A percentile compares a stretch with the other conserved stretches of the same genome.
Evolutionary conservation across 2,329 filamentous ascomycete genomes (phyloP).

Genomic region (Helotiales sp.): DNA sequence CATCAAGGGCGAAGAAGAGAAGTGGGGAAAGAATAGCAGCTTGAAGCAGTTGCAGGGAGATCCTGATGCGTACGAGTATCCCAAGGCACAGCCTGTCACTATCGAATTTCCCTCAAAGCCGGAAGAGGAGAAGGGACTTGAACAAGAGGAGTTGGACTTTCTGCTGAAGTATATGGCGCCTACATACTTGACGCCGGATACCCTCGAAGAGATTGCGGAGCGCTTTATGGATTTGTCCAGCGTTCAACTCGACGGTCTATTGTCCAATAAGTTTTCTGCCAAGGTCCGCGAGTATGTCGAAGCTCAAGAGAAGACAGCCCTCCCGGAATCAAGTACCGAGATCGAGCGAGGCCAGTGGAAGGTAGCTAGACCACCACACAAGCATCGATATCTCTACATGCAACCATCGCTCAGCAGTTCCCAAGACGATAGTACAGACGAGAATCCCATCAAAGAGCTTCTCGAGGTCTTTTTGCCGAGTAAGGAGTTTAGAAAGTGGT

Average conservation of each 20-base stretch:
- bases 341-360: conserved; percentile 66
- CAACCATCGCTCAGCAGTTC: conserved; percentile 46
- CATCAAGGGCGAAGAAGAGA: conserved; percentile 83
- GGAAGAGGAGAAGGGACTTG: conserved; percentile 58
- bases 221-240: conserved; percentile 82
- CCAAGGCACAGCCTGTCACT: conserved; percentile 59
- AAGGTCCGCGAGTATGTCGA: conserved; percentile 72
- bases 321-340: conserved; percentile 48
- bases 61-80: conserved; percentile 84
- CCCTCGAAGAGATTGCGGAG: conserved; percentile 76
- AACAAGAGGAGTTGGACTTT: conserved; percentile 83
- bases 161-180: conserved; percentile 87
- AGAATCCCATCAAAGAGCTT: conserved; percentile 70
- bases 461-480: conserved; percentile 83
- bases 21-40: conserved; percentile 84
- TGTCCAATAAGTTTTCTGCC: conserved; percentile 75
- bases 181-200: conserved; percentile 89
- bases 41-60: conserved; percentile 91
- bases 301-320: conserved; percentile 54
- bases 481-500: conserved; percentile 83
- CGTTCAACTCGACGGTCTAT: conserved; percentile 76
- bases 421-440: conserved; percentile 3
- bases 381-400: conserved; percentile 88
- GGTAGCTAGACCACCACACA: conserved; percentile 86
- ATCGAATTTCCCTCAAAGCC: conserved; percentile 35